A percentile compares a stretch with the other conserved stretches of the same genome.
These are phyloP conservation scores for Pichia scutulata DNA, from an alignment of 805 yeast genomes.

Conservation along the genomic window DNA sequence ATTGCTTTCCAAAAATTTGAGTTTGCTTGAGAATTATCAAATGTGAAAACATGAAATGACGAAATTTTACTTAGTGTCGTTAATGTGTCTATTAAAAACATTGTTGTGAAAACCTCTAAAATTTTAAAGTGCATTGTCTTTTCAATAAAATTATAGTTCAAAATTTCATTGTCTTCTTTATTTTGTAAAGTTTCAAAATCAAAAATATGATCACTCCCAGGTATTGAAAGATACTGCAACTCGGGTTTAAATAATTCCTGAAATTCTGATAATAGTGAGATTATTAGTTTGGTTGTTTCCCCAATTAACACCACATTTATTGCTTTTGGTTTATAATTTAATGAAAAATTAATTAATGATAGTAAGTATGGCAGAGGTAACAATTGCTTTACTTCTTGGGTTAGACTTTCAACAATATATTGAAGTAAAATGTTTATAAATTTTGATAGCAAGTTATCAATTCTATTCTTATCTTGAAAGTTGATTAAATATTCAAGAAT, in stretches of 20 bases:
- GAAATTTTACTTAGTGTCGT: constrained; percentile 36
- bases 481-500: constrained; percentile 37
- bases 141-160: constrained; percentile 18
- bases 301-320: constrained; percentile 33
- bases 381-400: constrained; percentile 12
- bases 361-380: constrained; percentile 53
- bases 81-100: constrained; percentile 48
- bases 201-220: constrained; percentile 10
- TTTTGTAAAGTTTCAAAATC: constrained; percentile 5
- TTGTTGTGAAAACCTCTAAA: constrained; percentile 42
- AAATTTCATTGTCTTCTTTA: constrained; percentile 11
- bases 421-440: constrained; percentile 30
- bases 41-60: constrained; percentile 16
- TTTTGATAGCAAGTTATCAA: constrained; percentile 42
- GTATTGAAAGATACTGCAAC: constrained; percentile 18
- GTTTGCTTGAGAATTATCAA: constrained; percentile 4
- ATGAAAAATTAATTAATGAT: constrained; percentile 45
- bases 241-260: constrained; percentile 25
- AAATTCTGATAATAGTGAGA: constrained; percentile 20
- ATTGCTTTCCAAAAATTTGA: constrained; percentile 29
- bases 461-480: constrained; percentile 35
- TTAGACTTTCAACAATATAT: constrained; percentile 21
- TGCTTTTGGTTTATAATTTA: constrained; percentile 59
- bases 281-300: constrained; percentile 22
- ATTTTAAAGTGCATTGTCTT: constrained; percentile 38